Percentiles rank a stretch among this genome's conserved stretches.
Evolutionary conservation across 2,329 filamentous ascomycete species (phyloP).

Genomic region (Pseudogymnoascus sp.): DNA sequence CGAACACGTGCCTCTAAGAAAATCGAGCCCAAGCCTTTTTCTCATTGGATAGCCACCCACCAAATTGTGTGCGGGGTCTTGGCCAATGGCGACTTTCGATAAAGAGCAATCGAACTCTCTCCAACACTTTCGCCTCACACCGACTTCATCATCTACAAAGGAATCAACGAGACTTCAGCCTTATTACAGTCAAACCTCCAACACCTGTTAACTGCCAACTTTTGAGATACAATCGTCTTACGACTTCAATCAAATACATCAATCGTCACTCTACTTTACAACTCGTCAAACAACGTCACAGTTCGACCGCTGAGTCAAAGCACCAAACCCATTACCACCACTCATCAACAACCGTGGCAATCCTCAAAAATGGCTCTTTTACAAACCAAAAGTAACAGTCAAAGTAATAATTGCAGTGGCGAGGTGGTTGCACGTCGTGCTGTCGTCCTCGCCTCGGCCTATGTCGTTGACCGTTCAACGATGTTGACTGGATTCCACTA

Average conservation of each 20-base stretch:
- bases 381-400: constrained; percentile 32
- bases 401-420: constrained; percentile 70
- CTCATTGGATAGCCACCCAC: not conserved
- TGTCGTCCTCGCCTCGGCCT: constrained; percentile 86
- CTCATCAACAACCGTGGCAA: constrained; percentile 24
- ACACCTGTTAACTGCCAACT: not conserved
- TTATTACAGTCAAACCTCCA: not conserved
- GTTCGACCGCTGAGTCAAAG: constrained; percentile 1
- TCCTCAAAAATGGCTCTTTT: constrained; percentile 26
- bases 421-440: constrained; percentile 46
- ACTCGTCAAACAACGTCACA: not conserved
- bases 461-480: constrained; percentile 67
- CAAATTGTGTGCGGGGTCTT: constrained; percentile 7
- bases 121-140: constrained; percentile 7
- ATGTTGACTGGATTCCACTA: constrained; percentile 81
- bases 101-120: constrained; percentile 5
- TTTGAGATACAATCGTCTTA: not conserved
- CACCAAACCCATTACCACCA: constrained; percentile 1
- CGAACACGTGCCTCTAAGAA: constrained; percentile 18
- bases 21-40: not conserved
- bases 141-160: not conserved
- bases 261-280: not conserved
- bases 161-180: not conserved
- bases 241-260: not conserved
- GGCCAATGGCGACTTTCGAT: constrained; percentile 2